Evolutionary conservation across 305 asterid species (phyloP), one percentile per base, ranked within the genome.

Genomic region (Rubia occidens): DNA sequence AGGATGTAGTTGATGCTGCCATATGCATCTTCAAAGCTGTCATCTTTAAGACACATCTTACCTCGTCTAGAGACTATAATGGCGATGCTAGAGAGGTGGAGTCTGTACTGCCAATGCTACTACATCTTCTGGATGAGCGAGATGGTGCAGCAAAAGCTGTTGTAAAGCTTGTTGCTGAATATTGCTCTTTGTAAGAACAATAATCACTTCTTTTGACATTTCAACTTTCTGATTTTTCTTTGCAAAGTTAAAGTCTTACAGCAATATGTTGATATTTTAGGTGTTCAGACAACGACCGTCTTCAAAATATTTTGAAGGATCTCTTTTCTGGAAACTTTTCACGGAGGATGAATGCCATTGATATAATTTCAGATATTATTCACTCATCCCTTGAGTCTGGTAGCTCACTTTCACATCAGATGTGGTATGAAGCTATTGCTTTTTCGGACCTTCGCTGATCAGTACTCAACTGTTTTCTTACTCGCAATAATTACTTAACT

Each of bases 111-210:
- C 89, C 91, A 43, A 54, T 82, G 73, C 81, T 92, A 72, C 81
- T 88, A 71, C 78, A 82, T 69, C 86, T 92, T 83, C 78, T 90
- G 85, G 96, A 90, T 70, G 97, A 90, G 78, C 85, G 82, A 67
- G 97, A 92, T 81, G 85, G 85, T 67, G 90, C 97, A 32, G 89
- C 96, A 45, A 92, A 85, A 84, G 97, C 97, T 69, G 86, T 86
- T 69, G 82, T 85, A 58, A 89, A 84, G 77, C 96, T 92, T 76
- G 79, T 92, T 55, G 95, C 96, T 8, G 96, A 92, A 70, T 92
- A 87, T 82, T 92, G 91, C 81, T 85, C 88, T 61, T 76, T 77
- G 97, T 89, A 82, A 71, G 86, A 76, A 53, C 56, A 53, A 21
- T 29, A 71, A 39, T 21, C 54, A 43, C 66, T 72, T 64, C 29